A percentile compares a stretch with the other conserved stretches of the same genome.
These are phyloP conservation scores for Wickerhamiella sorbophila DNA, from an alignment of 805 yeast genomes.

Conservation along the genomic window DNA sequence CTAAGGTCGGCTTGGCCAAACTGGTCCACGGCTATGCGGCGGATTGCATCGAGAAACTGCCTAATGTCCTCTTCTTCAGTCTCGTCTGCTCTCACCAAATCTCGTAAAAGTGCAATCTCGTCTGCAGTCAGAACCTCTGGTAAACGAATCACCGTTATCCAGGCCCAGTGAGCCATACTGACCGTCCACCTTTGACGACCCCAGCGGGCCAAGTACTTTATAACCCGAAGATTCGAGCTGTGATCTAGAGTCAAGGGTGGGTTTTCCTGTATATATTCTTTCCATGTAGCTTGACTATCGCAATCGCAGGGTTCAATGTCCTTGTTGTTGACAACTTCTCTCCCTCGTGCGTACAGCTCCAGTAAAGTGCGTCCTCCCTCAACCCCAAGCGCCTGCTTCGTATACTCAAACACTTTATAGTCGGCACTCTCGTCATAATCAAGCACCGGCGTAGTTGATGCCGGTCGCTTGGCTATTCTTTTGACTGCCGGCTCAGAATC, in stretches of 20 bases:
- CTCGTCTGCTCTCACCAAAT: conserved; percentile 21
- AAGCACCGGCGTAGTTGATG: neutral
- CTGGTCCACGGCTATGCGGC: conserved; percentile 9
- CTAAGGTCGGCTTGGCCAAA: conserved; percentile 16
- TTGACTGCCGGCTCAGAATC: neutral
- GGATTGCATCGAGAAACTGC: conserved; percentile 8
- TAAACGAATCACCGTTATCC: conserved; percentile 27
- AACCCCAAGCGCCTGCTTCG: conserved; percentile 4
- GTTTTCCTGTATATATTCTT: conserved; percentile 25
- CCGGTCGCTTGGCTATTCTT: neutral
- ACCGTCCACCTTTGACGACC: conserved; percentile 23
- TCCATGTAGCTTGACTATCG: conserved; percentile 27
- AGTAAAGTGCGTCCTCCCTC: conserved; percentile 14
- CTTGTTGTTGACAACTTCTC: neutral
- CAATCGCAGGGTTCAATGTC: neutral
- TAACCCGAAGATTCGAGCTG: conserved; percentile 24
- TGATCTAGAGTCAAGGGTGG: conserved; percentile 29
- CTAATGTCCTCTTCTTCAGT: neutral
- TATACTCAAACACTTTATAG: conserved; percentile 5
- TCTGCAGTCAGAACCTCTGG: conserved; percentile 28
- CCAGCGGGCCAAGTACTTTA: conserved; percentile 34
- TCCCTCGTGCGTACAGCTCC: conserved; percentile 26
- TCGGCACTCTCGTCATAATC: conserved; percentile 8
- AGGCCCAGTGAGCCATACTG: conserved; percentile 28
- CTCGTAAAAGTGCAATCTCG: conserved; percentile 31